Evolutionary conservation across 257 asterid species (phyloP).

Genomic region (Coffea canephora): DNA sequence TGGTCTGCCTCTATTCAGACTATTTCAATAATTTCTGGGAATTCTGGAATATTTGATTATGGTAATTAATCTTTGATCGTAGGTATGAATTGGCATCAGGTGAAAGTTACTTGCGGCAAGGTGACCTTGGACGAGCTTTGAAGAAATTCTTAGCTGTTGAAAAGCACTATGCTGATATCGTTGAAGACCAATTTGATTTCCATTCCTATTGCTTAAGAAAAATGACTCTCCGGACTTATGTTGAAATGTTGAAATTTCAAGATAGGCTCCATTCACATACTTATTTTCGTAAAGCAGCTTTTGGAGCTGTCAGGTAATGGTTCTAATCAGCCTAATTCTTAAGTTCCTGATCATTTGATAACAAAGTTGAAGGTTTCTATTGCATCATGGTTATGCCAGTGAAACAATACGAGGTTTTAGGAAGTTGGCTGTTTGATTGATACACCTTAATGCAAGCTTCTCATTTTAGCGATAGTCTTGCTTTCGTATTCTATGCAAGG

Average conservation of each 20-base stretch:
- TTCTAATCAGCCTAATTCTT: not conserved
- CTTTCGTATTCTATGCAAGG: not conserved
- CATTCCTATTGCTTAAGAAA: constrained; percentile 96
- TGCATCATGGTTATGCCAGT: not conserved
- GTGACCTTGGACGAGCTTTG: constrained; percentile 93
- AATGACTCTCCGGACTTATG: constrained; percentile 93
- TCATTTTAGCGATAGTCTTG: not conserved
- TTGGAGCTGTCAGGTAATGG: constrained; percentile 75
- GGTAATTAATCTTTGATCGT: constrained; percentile 6
- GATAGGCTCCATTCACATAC: constrained; percentile 89
- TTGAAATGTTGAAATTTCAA: constrained; percentile 89
- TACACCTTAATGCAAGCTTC: not conserved
- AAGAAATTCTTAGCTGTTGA: constrained; percentile 97
- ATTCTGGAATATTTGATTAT: not conserved
- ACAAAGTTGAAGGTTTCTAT: not conserved
- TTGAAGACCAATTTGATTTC: constrained; percentile 96
- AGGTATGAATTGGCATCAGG: constrained; percentile 99
- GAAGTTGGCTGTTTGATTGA: not conserved
- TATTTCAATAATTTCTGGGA: not conserved
- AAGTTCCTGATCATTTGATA: constrained; percentile 7
- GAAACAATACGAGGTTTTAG: not conserved
- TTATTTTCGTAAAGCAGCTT: constrained; percentile 92
- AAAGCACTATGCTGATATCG: constrained; percentile 92
- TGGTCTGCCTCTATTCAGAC: constrained; percentile 50
- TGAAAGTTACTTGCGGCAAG: constrained; percentile 91